Base-by-base conservation (phyloP, 768 basidiomycete genomes). In the Coprinopsis cinerea region DNA sequence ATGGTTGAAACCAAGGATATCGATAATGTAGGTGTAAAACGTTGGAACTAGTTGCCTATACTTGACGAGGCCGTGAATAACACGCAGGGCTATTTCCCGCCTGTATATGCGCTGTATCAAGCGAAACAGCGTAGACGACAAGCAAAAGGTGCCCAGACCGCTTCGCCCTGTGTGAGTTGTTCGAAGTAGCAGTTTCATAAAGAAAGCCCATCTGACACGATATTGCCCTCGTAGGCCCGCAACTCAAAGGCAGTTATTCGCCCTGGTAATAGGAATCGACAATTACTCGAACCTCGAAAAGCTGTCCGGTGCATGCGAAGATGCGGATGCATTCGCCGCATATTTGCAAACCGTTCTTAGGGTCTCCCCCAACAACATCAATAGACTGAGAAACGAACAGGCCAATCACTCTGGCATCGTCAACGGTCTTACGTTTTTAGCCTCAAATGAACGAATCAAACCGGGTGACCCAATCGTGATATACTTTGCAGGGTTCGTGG, bases 181-280 rank as follows among this genome's bases (percentile, higher is more conserved):
- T n/a, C n/a, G n/a, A n/a, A n/a, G n/a, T n/a, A n/a, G n/a, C n/a
- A n/a, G n/a, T n/a, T n/a, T n/a, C n/a, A n/a, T n/a, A n/a, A n/a
- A n/a, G n/a, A n/a, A n/a, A n/a, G n/a, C n/a, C n/a, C n/a, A n/a
- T n/a, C n/a, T n/a, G n/a, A n/a, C n/a, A 10, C 18, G 17, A 14
- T 39, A 39, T 10, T 10, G 18, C 7, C 37, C 17, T 7, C 18
- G 17, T 43, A 43, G 41, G 6, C 9, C 41, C 4, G 9, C 41
- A 5, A 23, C 10, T 9, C 41, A 5, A 11, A 22, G 4, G 27
- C 42, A 57, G 2, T 34, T 74, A 30, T 67, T 70, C 11, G 72
- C 72, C 11, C 61, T 76, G 20, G 59, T 74, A 36, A 69, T 76
- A 30, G 75, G 73, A 14, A 73, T 76, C 42, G 64, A 75, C 50